phyloP scores from a whole-genome alignment of 495 filamentous ascomycete species.

The Mytilinidion resinicola region DNA sequence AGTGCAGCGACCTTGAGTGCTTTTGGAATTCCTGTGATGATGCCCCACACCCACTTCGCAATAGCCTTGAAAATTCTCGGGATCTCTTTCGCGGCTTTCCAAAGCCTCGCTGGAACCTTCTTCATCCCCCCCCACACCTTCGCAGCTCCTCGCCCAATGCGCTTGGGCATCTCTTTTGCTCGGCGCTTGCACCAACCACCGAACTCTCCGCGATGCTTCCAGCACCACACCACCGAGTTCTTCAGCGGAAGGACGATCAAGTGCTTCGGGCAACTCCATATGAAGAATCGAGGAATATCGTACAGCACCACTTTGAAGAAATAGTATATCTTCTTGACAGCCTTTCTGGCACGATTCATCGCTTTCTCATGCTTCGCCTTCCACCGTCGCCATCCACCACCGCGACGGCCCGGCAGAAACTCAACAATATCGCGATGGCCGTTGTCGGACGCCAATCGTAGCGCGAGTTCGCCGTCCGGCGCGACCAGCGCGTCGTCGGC shows the following conservation, averaged over 20 bases:
- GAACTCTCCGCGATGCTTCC: constrained; percentile 27
- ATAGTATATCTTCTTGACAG: constrained; percentile 17
- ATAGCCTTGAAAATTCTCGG: not conserved
- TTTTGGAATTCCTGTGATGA: constrained; percentile 31
- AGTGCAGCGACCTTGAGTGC: constrained; percentile 25
- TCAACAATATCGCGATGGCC: constrained; percentile 26
- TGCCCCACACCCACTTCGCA: constrained; percentile 12
- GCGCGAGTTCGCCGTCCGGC: constrained; percentile 30
- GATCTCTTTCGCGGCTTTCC: constrained; percentile 15
- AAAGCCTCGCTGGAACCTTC: constrained; percentile 3
- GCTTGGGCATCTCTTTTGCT: constrained; percentile 25
- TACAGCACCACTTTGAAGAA: constrained; percentile 31
- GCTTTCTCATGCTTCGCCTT: constrained; percentile 22
- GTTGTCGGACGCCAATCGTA: constrained; percentile 23
- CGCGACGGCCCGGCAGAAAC: constrained; percentile 23
- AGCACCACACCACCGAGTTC: constrained; percentile 24
- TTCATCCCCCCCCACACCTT: not conserved
- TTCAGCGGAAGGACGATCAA: constrained; percentile 27
- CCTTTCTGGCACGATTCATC: constrained; percentile 20
- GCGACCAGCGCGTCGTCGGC: constrained; percentile 28
- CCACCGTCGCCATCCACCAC: constrained; percentile 28
- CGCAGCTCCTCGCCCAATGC: constrained; percentile 11
- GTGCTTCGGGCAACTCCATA: constrained; percentile 33
- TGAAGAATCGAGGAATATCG: constrained; percentile 31
- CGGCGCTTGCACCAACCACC: constrained; percentile 28